These are phyloP conservation scores for Malassezia nana DNA, from an alignment of 1,284 basidiomycete species.

Conservation along the genomic window DNA sequence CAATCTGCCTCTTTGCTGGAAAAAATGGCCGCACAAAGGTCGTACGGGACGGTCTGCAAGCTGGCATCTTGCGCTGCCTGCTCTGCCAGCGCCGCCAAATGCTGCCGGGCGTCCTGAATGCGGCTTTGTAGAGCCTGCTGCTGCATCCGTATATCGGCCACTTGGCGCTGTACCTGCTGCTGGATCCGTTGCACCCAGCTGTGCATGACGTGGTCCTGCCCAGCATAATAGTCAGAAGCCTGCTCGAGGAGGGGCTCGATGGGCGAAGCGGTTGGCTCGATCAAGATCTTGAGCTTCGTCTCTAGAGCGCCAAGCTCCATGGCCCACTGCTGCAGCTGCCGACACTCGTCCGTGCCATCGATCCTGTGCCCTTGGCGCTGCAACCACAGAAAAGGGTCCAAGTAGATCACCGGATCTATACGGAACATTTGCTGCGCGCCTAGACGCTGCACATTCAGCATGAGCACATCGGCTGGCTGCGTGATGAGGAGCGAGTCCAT, in stretches of 20 bases:
- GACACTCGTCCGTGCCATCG: slow-evolving; percentile 3
- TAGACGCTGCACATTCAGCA: background rate
- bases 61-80: background rate
- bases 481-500: slow-evolving; percentile 16
- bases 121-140: background rate
- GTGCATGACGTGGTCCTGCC: background rate
- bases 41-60: slow-evolving; percentile 2
- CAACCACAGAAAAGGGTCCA: slow-evolving; percentile 13
- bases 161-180: background rate
- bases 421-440: background rate
- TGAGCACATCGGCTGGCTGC: slow-evolving; percentile 9
- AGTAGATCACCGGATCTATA: slow-evolving; percentile 3
- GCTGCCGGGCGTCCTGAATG: background rate
- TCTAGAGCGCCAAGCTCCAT: background rate
- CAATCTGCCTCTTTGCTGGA: background rate
- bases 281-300: background rate
- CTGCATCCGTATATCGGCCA: background rate
- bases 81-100: background rate
- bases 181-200: background rate
- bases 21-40: slow-evolving; percentile 2
- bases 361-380: slow-evolving; percentile 1
- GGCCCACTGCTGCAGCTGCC: background rate
- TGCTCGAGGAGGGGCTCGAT: background rate
- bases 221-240: background rate
- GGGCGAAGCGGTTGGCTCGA: background rate